Base-by-base conservation (phyloP, 495 filamentous ascomycete species). In the Neurospora sp. region DNA sequence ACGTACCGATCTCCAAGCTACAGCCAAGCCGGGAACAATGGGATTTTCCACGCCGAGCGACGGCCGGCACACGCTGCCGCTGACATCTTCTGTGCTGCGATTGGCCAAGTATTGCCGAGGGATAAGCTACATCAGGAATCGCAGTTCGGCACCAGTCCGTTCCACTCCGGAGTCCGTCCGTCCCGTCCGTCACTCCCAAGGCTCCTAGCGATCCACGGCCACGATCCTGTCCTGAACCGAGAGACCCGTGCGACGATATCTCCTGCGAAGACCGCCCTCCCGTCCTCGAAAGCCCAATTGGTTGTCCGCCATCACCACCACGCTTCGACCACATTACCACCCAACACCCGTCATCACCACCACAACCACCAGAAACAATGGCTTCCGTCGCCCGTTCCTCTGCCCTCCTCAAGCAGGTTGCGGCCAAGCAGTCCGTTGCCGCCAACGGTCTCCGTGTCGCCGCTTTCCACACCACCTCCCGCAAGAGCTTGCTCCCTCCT, bases 391-490 rank as follows among this genome's bases (percentile, higher is more conserved):
- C 85, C 76, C 86, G 86, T 76, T 84, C 87, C 73, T 84, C 87
- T 72, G 77, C 83, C 72, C 80, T 88, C 81, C 82, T 88, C 73
- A 83, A 85, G 79, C 86, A 88, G 80, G 66, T 77, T 77, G 72
- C 79, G 48, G 78, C 74, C 46, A 75, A 71, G 69, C 73, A 75
- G 20, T 72, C 69, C 73, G 71, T 77, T 72, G 72, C 83, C 71
- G 75, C 80, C 76, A 78, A 80, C 71, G 78, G 76, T 71, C 71
- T 81, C 39, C 81, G 83, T 70, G 79, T 88, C 71, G 86, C 91
- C 41, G 89, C 89, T 78, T 94, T 94, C 88, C 91, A 93, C 80
- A 90, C 89, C 76, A 91, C 90, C 59, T 84, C 88, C 77, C 85
- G 85, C 81, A 88, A 87, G 82, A 82, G 83, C 78, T 89, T 94